These are phyloP conservation scores for Coelastrella sp. DNA, from an alignment of 139 green algal genomes.

Conservation along the genomic window DNA sequence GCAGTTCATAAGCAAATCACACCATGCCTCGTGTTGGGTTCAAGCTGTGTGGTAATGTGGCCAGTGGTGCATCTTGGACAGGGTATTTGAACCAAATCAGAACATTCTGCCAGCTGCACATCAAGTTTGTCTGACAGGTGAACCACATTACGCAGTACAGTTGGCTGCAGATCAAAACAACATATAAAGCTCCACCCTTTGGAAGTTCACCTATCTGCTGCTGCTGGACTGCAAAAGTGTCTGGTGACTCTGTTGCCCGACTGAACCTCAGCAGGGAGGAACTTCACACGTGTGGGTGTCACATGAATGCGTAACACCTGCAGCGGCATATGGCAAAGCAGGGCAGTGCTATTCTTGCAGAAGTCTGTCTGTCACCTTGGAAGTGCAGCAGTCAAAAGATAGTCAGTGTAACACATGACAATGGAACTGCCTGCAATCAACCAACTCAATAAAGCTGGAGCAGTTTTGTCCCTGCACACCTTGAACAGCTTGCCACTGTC, in stretches of 20 bases:
- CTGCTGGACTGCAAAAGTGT: conserved; percentile 13
- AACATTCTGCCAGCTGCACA: not conserved
- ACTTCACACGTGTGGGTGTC: conserved; percentile 40
- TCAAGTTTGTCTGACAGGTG: not conserved
- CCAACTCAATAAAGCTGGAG: not conserved
- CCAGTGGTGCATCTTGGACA: not conserved
- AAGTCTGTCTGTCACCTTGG: too few relatives aligned
- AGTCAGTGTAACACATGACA: too few relatives aligned
- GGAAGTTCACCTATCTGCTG: not conserved
- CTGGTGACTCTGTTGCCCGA: conserved; percentile 44
- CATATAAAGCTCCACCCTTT: not conserved
- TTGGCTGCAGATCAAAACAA: not conserved
- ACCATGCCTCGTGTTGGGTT: not conserved
- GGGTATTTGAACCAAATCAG: not conserved
- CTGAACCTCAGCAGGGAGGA: conserved; percentile 40
- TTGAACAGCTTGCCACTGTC: not conserved
- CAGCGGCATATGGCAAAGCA: not conserved
- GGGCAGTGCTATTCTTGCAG: not conserved
- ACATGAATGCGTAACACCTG: conserved; percentile 34
- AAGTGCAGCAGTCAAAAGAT: too few relatives aligned
- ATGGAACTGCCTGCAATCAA: too few relatives aligned
- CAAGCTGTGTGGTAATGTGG: too few relatives aligned
- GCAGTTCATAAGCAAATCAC: not conserved
- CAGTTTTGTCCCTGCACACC: not conserved
- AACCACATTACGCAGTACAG: not conserved